Base-by-base conservation (phyloP, 2,329 filamentous ascomycete species). In the Cucurbitaria berberidis region DNA sequence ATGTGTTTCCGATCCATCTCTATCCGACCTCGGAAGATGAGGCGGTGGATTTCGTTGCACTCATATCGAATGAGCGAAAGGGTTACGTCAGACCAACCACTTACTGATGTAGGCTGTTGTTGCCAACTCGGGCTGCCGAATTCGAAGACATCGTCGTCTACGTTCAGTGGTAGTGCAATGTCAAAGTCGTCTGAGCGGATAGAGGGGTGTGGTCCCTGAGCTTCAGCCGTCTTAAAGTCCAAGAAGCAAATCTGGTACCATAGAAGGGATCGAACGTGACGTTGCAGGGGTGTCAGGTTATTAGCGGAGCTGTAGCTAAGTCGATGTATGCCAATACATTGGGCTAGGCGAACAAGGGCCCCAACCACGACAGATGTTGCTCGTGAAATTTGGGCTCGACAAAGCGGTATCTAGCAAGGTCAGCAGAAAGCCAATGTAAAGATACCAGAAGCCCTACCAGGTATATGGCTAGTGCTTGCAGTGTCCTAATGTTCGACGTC, bases 221-320 rank as follows among this genome's bases (percentile, higher is more conserved):
- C 72, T 59, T 75, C 72, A 21, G 72, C 72, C 4, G 72, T 74
- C 42, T 73, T 74, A 57, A 75, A 73, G 42, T 75, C 72, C 3
- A 75, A 58, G 51, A 75, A 74, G 42, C 72, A 74, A 6, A 75
- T 74, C 30, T 75, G 72, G 47, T 75, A 73, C 72, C 72, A 75
- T 18, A 75, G 60, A 3, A 75, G 60, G 10, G 72, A 74, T 16
- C 72, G 64, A 3, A 74, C 67, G 41, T 75, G 72, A 7, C 71
- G 66, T 55, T 75, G 72, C 3, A 73, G 53, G 1, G 72, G 72
- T 5, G 69, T 74, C 2, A 75, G 62, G 35, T 64, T 71, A 41
- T 66, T 69, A 11, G 72, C 66, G 34, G 69, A 72, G 48, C 58
- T 73, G 54, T 73, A 65, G 26, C 63, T 69, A 15, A 73, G 56